Evolutionary conservation across 352 stramenopile species (phyloP), one percentile per base, ranked within the genome.

Genomic region (Pythium sukuiense): DNA sequence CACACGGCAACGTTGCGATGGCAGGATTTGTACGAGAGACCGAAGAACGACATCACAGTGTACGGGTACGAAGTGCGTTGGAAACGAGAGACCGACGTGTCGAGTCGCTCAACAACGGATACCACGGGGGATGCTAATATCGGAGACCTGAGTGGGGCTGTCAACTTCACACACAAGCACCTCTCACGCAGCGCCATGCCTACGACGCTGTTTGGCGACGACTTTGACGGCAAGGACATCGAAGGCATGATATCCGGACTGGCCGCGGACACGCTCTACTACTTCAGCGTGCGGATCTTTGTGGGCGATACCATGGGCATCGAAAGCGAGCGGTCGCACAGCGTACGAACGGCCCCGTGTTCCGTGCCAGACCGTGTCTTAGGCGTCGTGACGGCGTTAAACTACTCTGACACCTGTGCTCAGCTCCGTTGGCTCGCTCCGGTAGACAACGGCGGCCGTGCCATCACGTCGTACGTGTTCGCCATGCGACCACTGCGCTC

Each of bases 151-250:
- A 11, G 26, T 24, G 52, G 52, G 0, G 57, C 75, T 26, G 61
- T 90, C 39, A 91, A 89, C 70, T 72, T 92, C 52, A 85, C 83
- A 2, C 58, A 80, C 26, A 53, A 72, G 8, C 65, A 82, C 33
- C 61, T 95, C 16, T 67, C 69, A 46, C 86, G 86, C 24, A 93
- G 84, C 32, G 73, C 52, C 11, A 75, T 90, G 62, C 81, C 84
- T 6, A 91, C 83, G 2, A 68, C 73, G 9, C 73, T 88, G 4
- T 95, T 95, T 61, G 83, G 83, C 1, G 81, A 91, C 30, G 83
- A 88, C 35, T 92, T 93, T 55, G 84, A 93, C 61, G 84, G 86
- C n/a, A 80, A 79, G 43, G 80, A 90, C 48, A 88, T 95, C 43
- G 73, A 92, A 63, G 79, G 71, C 14, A 62, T 81, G 18, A 74